Evolutionary conservation across 2,329 filamentous ascomycete species (phyloP).

Genomic region (Pleurostoma richardsiae): DNA sequence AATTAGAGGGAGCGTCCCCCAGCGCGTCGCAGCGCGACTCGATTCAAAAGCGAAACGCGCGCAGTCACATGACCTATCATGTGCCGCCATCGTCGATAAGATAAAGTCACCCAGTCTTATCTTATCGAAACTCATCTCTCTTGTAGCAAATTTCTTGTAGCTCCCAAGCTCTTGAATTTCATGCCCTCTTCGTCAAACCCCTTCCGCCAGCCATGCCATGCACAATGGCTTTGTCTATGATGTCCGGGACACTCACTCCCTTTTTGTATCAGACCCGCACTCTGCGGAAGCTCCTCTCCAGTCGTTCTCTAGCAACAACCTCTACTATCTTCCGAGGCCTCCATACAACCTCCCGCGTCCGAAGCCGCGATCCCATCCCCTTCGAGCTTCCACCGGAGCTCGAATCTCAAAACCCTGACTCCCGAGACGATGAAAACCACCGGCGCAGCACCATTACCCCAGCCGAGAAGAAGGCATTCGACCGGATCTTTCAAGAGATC

Average conservation of each 20-base stretch:
- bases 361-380: constrained; percentile 35
- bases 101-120: no score
- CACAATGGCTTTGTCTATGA: constrained; percentile 12
- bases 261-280: constrained; percentile 73
- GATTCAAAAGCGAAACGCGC: no score
- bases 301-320: constrained; percentile 15
- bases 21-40: no score
- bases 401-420: constrained; percentile 14
- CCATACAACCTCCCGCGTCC: constrained; percentile 13
- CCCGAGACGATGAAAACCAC: constrained; percentile 13
- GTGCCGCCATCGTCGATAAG: no score
- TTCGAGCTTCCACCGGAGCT: constrained; percentile 41
- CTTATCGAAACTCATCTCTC: no score
- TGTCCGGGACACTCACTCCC: constrained; percentile 50
- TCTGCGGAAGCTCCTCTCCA: constrained; percentile 12
- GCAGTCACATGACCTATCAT: no score
- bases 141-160: no score
- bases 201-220: no score
- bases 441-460: constrained; percentile 50
- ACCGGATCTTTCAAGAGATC: constrained; percentile 55
- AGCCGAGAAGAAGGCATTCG: constrained; percentile 42
- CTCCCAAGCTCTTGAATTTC: constrained; percentile 4
- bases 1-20: no score
- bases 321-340: constrained; percentile 14
- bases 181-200: constrained; percentile 34